Conservation (phyloP, 768 basidiomycete species). For the Rickenella mellea region DNA sequence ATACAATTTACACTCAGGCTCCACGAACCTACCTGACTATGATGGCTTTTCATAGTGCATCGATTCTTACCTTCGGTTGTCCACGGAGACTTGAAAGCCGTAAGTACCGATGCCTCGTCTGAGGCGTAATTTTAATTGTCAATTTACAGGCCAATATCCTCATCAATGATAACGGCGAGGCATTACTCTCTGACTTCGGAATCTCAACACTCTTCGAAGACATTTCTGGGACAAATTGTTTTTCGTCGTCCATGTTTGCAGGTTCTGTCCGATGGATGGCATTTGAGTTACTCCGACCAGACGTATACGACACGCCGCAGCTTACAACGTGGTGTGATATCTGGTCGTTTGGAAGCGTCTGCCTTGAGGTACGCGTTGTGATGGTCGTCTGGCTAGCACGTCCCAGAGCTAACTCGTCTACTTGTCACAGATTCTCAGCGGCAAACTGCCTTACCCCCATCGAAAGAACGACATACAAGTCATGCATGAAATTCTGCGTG, state of each 20-base stretch:
- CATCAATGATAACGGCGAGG: conserved; percentile 21
- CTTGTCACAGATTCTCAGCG: conserved; percentile 35
- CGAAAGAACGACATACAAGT: conserved; percentile 48
- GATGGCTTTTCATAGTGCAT: conserved; percentile 4
- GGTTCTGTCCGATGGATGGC: conserved; percentile 34
- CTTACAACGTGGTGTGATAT: conserved; percentile 20
- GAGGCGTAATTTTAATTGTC: neutral
- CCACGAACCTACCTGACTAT: neutral
- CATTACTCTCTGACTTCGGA: conserved; percentile 29
- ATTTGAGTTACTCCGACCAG: conserved; percentile 19
- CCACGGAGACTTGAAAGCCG: conserved; percentile 31
- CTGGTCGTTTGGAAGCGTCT: conserved; percentile 29
- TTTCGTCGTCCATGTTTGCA: conserved; percentile 21
- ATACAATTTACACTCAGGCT: neutral
- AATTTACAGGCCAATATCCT: conserved; percentile 26
- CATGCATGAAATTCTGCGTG: conserved; percentile 43
- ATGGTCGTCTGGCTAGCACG: neutral
- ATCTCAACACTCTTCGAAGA: conserved; percentile 26
- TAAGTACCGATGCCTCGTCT: conserved; percentile 8
- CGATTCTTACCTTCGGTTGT: conserved; percentile 14
- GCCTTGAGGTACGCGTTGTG: conserved; percentile 20
- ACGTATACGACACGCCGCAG: conserved; percentile 5
- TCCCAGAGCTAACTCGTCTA: neutral
- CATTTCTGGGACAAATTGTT: conserved; percentile 15
- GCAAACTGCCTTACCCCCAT: conserved; percentile 40